Evolutionary conservation across 23 red algal genomes (phyloP).

Genomic region (Pyropia yezoensis): DNA sequence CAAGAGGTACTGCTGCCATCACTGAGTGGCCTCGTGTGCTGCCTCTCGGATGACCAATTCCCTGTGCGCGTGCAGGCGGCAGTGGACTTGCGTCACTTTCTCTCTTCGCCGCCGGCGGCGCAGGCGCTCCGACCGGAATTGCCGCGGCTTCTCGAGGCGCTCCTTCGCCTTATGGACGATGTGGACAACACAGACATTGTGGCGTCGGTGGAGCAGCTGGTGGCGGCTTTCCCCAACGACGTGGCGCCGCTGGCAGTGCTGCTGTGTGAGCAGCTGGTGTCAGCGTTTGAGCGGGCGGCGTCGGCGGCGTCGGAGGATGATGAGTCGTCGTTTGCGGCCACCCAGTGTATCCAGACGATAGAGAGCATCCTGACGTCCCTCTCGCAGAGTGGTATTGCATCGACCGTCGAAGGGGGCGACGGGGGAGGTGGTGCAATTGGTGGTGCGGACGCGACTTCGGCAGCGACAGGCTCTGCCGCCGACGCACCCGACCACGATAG

Average conservation of each 20-base stretch:
- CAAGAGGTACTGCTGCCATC: slow-evolving; percentile 8
- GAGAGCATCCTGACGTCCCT: slow-evolving; percentile 39
- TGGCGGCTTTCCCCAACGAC: slow-evolving; percentile 55
- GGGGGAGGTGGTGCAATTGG: too few species aligned
- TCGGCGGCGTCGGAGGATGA: slow-evolving; percentile 52
- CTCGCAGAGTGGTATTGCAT: neutral
- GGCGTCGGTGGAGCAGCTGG: slow-evolving; percentile 56
- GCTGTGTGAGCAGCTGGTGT: slow-evolving; percentile 28
- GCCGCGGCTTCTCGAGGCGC: slow-evolving; percentile 34
- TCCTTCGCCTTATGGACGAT: slow-evolving; percentile 56
- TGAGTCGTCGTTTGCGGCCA: slow-evolving; percentile 42
- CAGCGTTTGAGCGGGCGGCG: slow-evolving; percentile 37
- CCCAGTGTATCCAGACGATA: slow-evolving; percentile 56
- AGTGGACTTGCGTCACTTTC: slow-evolving; percentile 50
- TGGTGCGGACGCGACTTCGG: too few species aligned
- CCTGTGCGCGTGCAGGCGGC: slow-evolving; percentile 57
- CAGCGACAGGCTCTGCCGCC: too few species aligned
- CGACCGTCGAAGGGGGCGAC: too few species aligned
- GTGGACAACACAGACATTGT: slow-evolving; percentile 61
- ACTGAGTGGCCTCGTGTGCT: slow-evolving; percentile 34
- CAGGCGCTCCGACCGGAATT: slow-evolving; percentile 26
- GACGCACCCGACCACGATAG: too few species aligned
- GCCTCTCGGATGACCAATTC: slow-evolving; percentile 53
- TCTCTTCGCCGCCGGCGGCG: slow-evolving; percentile 28
- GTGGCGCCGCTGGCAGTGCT: slow-evolving; percentile 48